These are phyloP conservation scores for Didymella pomorum DNA, from an alignment of 2,329 filamentous ascomycete species.

Conservation along the genomic window DNA sequence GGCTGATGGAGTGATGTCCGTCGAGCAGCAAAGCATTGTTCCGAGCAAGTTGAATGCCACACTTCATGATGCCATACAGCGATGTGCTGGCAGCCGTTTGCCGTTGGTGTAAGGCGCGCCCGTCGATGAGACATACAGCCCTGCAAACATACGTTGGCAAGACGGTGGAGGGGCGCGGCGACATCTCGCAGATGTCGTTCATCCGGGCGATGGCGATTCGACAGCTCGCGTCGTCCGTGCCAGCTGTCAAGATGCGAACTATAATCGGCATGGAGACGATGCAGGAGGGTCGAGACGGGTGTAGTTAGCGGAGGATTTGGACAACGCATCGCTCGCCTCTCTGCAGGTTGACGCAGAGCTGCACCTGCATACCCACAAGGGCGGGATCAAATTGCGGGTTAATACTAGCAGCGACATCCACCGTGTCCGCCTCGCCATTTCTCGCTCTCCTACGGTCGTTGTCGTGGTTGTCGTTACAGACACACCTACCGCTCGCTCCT, in stretches of 20 bases:
- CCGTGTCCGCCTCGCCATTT: conserved; percentile 40
- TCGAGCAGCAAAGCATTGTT: conserved; percentile 20
- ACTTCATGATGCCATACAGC: conserved; percentile 27
- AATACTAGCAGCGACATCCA: conserved; percentile 44
- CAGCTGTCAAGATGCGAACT: conserved; percentile 50
- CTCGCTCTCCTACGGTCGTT: conserved; percentile 27
- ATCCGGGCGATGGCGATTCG: conserved; percentile 31
- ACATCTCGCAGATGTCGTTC: conserved; percentile 30
- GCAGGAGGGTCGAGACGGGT: conserved; percentile 33
- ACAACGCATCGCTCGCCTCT: conserved; percentile 46
- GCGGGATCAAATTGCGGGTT: conserved; percentile 44
- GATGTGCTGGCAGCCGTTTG: conserved; percentile 38
- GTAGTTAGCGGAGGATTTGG: conserved; percentile 46
- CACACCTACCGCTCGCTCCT: conserved; percentile 12
- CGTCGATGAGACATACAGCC: conserved; percentile 34
- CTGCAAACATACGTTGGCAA: conserved; percentile 26
- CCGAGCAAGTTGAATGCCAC: conserved; percentile 27
- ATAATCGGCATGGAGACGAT: conserved; percentile 38
- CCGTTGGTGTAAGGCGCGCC: conserved; percentile 29
- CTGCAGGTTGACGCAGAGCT: conserved; percentile 53
- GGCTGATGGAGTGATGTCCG: conserved; percentile 26
- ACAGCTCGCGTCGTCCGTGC: conserved; percentile 38
- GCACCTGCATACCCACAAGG: conserved; percentile 47
- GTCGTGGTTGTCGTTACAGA: conserved; percentile 19
- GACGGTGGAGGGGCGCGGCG: conserved; percentile 20